Base-by-base conservation (phyloP, 257 asterid genomes). In the Gynochthodes officinalis region DNA sequence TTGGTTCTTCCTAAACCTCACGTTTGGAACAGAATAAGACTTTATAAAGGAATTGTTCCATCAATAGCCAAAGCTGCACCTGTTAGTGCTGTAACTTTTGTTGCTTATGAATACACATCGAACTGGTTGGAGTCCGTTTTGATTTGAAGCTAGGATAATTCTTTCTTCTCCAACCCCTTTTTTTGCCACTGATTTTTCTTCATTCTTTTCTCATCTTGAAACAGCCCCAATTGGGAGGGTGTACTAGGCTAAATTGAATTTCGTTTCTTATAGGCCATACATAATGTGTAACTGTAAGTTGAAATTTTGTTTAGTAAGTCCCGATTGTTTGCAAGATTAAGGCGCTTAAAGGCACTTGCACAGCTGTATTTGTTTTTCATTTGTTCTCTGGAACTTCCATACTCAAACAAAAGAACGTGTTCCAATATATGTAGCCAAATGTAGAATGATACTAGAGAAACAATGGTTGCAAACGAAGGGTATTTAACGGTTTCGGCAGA, bases 41-140 rank as follows among this genome's bases (percentile, higher is more conserved):
- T 94, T 15, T 94, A 94, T 39, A 94, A 94, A 78, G 99, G 99
- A 78, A 94, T 94, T 9, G 89, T 84, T 55, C 99, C 99, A 3
- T 94, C 99, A 1, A 80, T 91, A 19, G 62, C 89, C 76, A 91
- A 91, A 85, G 97, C 99, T 73, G 99, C 99, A 60, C 99, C 97
- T 2, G 97, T 96, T 40, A 91, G 96, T 70, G 99, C 99, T 71
- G 96, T 94, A n/a, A 94, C 99, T 54, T 94, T 94, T 70, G 96
- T 88, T 81, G 95, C 89, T 42, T 91, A 88, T 62, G 99, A 94
- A 79, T 85, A 82, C 69, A 82, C 87, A 1, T 88, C 97, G 0
- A 92, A 89, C 68, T 88, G 96, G 97, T 77, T 91, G 70, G 96
- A 87, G 84, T 80, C 91, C 30, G 32, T 44, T 65, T 79, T 77